phyloP scores from a whole-genome alignment of 257 asterid genomes.

The Ilex aquifolium region DNA sequence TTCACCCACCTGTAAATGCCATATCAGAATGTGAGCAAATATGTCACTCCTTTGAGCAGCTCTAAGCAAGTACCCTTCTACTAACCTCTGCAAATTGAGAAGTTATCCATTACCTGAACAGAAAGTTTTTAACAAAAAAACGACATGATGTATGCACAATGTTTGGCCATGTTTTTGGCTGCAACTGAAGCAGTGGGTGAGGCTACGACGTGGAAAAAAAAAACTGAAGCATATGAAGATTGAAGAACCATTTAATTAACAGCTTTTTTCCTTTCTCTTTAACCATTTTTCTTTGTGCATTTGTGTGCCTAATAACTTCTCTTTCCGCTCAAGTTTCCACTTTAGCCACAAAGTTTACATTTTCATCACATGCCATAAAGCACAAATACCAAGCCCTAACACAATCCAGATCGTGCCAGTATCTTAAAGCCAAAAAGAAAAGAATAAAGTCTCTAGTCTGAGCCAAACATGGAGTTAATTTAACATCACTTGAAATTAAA shows the following conservation, averaged over 20 bases:
- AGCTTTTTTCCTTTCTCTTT: neutral
- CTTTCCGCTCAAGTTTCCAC: neutral
- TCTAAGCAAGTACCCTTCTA: conserved; percentile 97
- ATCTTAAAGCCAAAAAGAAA: too few species aligned
- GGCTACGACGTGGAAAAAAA: too few species aligned
- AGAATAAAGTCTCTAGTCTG: neutral
- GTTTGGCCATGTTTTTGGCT: neutral
- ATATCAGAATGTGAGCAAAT: conserved; percentile 95
- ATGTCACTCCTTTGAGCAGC: conserved; percentile 95
- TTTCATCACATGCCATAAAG: too few species aligned
- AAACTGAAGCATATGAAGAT: neutral
- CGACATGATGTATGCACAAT: too few species aligned
- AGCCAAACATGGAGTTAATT: neutral
- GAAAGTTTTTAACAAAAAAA: neutral
- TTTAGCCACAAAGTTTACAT: neutral
- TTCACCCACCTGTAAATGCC: conserved; percentile 84
- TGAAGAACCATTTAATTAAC: neutral
- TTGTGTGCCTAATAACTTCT: neutral
- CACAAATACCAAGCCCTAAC: neutral
- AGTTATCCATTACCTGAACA: conserved; percentile 8
- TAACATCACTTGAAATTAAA: neutral
- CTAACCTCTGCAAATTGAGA: conserved; percentile 69
- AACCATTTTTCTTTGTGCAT: neutral
- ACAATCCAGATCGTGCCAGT: neutral
- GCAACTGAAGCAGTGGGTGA: neutral